A percentile compares a stretch with the other conserved stretches of the same genome.
phyloP scores from a whole-genome alignment of 1,139 yeast genomes.

The Yamadazyma dendronema region DNA sequence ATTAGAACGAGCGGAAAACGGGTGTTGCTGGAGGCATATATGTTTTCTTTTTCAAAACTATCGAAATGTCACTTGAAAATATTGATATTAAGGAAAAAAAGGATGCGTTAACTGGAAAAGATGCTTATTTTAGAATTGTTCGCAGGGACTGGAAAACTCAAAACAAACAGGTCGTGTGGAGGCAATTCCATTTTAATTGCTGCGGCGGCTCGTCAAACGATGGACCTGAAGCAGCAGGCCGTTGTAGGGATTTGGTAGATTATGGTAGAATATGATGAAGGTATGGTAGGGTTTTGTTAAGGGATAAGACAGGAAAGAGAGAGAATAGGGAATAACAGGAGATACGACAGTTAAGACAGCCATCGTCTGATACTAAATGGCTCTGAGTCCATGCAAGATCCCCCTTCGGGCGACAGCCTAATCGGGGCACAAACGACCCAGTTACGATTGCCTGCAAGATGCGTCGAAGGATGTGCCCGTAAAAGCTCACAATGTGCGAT shows the following conservation, averaged over 20 bases:
- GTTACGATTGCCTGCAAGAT: not conserved
- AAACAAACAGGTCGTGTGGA: not conserved
- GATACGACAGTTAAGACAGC: too few relatives aligned
- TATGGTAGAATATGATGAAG: not conserved
- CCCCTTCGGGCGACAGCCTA: not conserved
- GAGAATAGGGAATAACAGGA: too few relatives aligned
- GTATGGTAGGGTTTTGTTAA: too few relatives aligned
- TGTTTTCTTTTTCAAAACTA: too few relatives aligned
- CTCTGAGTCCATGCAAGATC: too few relatives aligned
- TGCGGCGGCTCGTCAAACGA: not conserved
- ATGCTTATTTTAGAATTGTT: not conserved
- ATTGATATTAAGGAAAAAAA: too few relatives aligned
- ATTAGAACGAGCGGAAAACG: not conserved
- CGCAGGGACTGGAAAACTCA: constrained; percentile 3
- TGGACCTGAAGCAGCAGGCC: not conserved
- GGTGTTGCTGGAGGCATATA: too few relatives aligned
- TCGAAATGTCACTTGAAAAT: too few relatives aligned
- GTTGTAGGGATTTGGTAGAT: not conserved
- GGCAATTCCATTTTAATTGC: constrained; percentile 1
- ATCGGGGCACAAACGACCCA: not conserved
- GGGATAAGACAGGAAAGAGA: too few relatives aligned
- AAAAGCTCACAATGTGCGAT: too few relatives aligned
- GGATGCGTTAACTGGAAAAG: too few relatives aligned
- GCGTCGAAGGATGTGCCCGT: not conserved
- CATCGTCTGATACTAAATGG: too few relatives aligned